Base-by-base conservation (phyloP, 495 filamentous ascomycete genomes). In the Trichoderma reesei region DNA sequence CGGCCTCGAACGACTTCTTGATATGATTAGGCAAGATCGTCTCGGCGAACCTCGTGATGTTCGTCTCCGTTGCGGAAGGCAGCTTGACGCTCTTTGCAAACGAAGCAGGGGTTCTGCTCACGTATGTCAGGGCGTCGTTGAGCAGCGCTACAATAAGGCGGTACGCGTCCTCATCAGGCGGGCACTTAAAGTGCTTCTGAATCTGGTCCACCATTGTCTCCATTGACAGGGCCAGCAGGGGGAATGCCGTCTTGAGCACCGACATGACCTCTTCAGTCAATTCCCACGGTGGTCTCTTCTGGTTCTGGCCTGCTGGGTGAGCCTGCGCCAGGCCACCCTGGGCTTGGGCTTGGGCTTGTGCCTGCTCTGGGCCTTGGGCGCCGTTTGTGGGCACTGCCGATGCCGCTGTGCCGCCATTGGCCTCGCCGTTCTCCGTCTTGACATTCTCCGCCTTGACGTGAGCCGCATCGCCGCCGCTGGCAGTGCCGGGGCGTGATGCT, bases 171-270 rank as follows among this genome's bases (percentile, higher is more conserved):
- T 99, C 95, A 68, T 99, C 95, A 0, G 93, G 92, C 36, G 92
- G 93, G 70, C 93, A 97, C 72, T 97, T 98, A 84, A 98, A 98
- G 75, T 98, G 88, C 81, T 96, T 97, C 74, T 90, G 86, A 67
- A 98, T 96, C 75, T 96, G 91, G 71, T 99, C 95, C 38, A 96
- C 91, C 93, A 99, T 98, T 1, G 92, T 95, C 77, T 99, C 95
- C 92, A 99, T 97, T 2, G 94, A 98, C 41, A 97, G 78, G 3
- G 94, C 93, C 65, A 99, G 86, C 44, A 99, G 80, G 20, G 95
- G 95, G 78, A 97, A 98, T 0, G 92, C 92, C 14, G 92, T 96
- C 79, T 98, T 97, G 59, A 99, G 84, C 37, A 88, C 86, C 41
- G 89, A 88, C 83, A 94, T 91, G 64, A 98, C 92, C 73, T 98